Base-by-base conservation (phyloP, 306 rosid species). In the Vigna hirtella region DNA sequence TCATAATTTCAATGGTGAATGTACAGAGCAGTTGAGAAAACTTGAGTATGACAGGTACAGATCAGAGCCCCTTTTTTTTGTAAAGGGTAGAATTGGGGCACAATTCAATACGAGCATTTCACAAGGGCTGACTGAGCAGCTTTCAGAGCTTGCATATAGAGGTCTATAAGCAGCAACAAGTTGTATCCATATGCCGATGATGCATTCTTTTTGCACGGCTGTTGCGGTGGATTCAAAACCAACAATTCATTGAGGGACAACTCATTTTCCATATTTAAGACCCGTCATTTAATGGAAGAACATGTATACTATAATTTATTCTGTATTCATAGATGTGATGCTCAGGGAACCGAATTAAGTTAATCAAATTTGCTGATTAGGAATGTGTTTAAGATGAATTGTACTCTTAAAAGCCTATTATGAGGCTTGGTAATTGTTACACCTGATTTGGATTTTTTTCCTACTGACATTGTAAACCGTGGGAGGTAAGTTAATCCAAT, bases 1-100 rank as follows among this genome's bases (percentile, higher is more conserved):
- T 32, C 73, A 50, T 72, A 53, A 47, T 53, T 66, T 66, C 17
- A 20, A 24, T 50, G 13, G 80, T 24, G 20, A 79, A 64, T 80
- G 83, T 83, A 77, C 85, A 80, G 83, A 72, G 81, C 73, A 67
- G 49, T 73, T 61, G 48, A 74, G 77, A 66, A 83, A 80, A 73
- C 77, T 56, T 68, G 50, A 76, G 64, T 77, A 51, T 73, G 85
- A 64, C 57, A 26, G 81, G 73, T 42, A 24, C 7, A 32, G 15
- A 52, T 73, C 78, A 74, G 57, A 36, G 76, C 83, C 83, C 83
- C 55, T 84, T 16, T 20, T 66, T 77, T 77, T 84, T 69, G 75
- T 22, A 57, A 82, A 66, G 62, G 78, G 86, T 66, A 52, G 72
- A 45, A 61, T 67, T 22, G 61, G 52, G 50, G 76, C 78, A 58